phyloP scores from a whole-genome alignment of 2,329 filamentous ascomycete species.

The Rosellinia necatrix region DNA sequence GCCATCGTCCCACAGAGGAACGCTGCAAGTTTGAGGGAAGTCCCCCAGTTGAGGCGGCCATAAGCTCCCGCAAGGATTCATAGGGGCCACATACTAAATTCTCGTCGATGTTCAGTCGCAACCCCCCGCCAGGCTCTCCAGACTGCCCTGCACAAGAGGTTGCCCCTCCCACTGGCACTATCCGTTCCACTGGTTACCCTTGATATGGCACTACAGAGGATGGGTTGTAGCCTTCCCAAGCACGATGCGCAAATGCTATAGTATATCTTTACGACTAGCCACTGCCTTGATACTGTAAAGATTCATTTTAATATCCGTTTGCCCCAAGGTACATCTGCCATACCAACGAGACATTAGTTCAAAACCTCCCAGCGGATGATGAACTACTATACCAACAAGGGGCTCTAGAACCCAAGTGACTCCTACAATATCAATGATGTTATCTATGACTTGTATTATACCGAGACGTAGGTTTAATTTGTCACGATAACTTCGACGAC shows the following conservation, averaged over 20 bases:
- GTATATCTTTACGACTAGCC: no score
- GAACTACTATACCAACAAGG: no score
- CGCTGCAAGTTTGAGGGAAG: slow-evolving; percentile 26
- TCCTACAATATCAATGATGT: no score
- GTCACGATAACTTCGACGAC: slow-evolving; percentile 21
- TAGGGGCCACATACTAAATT: slow-evolving; percentile 19
- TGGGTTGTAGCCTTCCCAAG: no score
- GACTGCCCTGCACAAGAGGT: slow-evolving; percentile 30
- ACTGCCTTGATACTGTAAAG: no score
- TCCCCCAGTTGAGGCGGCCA: slow-evolving; percentile 30
- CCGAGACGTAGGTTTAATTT: slow-evolving; percentile 10
- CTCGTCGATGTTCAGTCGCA: slow-evolving; percentile 3
- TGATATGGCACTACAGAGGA: slow-evolving; percentile 23
- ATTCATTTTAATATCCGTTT: no score
- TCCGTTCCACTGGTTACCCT: slow-evolving; percentile 35
- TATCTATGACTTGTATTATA: no score
- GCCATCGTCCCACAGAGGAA: slow-evolving; percentile 29
- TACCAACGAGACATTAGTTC: no score
- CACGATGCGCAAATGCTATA: no score
- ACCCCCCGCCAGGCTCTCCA: slow-evolving; percentile 12
- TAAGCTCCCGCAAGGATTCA: slow-evolving; percentile 29
- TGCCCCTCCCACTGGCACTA: slow-evolving; percentile 34
- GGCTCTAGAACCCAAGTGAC: no score
- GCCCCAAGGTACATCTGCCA: no score
- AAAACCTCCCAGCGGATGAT: no score